These are phyloP conservation scores for Pouteria glomerata DNA, from an alignment of 148 eudicot species.

Conservation along the genomic window DNA sequence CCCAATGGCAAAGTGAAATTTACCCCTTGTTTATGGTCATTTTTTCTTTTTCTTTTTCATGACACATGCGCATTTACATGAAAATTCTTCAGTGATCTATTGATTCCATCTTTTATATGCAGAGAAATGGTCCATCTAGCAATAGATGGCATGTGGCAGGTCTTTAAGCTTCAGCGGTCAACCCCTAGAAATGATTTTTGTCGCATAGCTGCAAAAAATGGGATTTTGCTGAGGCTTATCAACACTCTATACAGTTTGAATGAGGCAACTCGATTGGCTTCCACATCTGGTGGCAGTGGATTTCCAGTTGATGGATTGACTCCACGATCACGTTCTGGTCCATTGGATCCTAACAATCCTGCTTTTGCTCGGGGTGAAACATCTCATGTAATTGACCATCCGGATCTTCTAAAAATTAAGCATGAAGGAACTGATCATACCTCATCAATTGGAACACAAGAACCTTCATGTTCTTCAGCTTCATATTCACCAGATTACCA, in stretches of 20 bases:
- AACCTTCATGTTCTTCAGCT: conserved; percentile 38
- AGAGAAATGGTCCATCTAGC: conserved; percentile 99
- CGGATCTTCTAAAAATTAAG: conserved; percentile 48
- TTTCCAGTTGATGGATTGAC: conserved; percentile 52
- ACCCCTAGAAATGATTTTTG: conserved; percentile 93
- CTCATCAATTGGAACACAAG: conserved; percentile 44
- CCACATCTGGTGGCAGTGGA: conserved; percentile 58
- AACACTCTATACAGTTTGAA: conserved; percentile 88
- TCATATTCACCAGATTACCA: conserved; percentile 41
- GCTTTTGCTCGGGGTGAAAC: conserved; percentile 47
- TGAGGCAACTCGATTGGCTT: conserved; percentile 90
- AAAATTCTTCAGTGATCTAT: neutral
- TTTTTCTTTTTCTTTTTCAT: neutral
- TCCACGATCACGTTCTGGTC: conserved; percentile 69
- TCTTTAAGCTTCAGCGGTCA: conserved; percentile 90
- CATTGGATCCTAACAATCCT: conserved; percentile 60
- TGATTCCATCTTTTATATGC: conserved; percentile 24
- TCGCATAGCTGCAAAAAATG: conserved; percentile 91
- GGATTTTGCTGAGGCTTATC: conserved; percentile 79
- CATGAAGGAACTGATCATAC: conserved; percentile 33
- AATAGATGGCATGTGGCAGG: conserved; percentile 99
- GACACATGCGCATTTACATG: neutral
- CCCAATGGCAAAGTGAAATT: too few species aligned
- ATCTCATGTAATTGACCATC: conserved; percentile 47
- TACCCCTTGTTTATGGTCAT: too few species aligned